These are phyloP conservation scores for Zymoseptoria pseudotritici DNA, from an alignment of 2,329 filamentous ascomycete genomes.

Conservation along the genomic window DNA sequence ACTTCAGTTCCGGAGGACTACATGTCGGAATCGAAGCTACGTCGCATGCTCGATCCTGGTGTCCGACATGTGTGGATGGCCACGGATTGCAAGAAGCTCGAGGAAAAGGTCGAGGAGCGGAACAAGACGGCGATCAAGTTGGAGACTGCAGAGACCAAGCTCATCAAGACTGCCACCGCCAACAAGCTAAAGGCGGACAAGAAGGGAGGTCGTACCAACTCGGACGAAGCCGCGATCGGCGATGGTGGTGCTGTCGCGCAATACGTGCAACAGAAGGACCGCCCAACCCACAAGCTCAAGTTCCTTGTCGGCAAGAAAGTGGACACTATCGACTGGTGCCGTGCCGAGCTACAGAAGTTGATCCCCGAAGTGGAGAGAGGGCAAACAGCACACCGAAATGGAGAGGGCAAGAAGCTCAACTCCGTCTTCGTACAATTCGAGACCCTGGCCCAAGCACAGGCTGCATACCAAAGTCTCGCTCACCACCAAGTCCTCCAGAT, in stretches of 20 bases:
- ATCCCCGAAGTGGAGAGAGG: constrained; percentile 62
- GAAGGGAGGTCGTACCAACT: constrained; percentile 41
- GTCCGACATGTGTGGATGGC: constrained; percentile 81
- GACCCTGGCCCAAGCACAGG: constrained; percentile 74
- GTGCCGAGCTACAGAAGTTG: constrained; percentile 67
- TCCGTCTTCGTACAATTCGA: constrained; percentile 89
- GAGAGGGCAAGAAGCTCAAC: constrained; percentile 57
- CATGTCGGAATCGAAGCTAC: constrained; percentile 66
- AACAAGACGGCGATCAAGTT: constrained; percentile 73
- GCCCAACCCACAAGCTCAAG: constrained; percentile 69
- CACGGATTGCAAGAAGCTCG: constrained; percentile 67
- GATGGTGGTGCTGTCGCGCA: constrained; percentile 64
- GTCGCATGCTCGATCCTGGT: constrained; percentile 70
- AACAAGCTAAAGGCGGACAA: constrained; percentile 61
- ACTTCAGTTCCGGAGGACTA: constrained; percentile 75
- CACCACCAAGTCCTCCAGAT: constrained; percentile 85
- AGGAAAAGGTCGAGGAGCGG: constrained; percentile 73
- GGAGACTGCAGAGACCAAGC: constrained; percentile 77
- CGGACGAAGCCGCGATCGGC: constrained; percentile 41
- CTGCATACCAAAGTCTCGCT: constrained; percentile 76
- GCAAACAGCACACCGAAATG: constrained; percentile 59
- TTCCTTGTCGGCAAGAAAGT: constrained; percentile 76
- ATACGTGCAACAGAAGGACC: constrained; percentile 65
- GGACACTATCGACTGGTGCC: constrained; percentile 87
- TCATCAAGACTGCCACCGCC: constrained; percentile 72